Base-by-base conservation (phyloP, 2,329 filamentous ascomycete species). In the Neofusicoccum ribis region DNA sequence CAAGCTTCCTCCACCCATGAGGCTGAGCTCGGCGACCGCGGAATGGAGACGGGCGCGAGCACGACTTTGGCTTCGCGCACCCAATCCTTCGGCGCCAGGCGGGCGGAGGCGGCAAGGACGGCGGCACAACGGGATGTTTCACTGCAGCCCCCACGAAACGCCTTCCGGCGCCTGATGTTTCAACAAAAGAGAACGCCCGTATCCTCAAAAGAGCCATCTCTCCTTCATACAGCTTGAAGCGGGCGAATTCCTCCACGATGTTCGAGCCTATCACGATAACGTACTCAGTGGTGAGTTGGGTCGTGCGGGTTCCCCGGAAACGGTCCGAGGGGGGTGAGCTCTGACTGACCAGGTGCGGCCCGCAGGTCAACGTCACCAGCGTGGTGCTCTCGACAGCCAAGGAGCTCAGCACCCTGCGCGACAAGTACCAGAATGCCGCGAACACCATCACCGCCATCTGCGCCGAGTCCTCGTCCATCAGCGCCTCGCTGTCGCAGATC, bases 391-490 rank as follows among this genome's bases (percentile, higher is more conserved):
- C 69, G n/a, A 69, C 70, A 3, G 73, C 74, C 4, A 75, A 76
- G 56, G 64, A 70, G 7, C 69, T 75, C 17, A 72, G 75, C 64
- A 70, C 72, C 56, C 66, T 77, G 3, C 72, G 72, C 49, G 63
- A 67, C 9, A 72, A 68, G 8, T 76, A 72, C 67, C 70, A 73
- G 43, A 71, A 76, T 65, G 74, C 75, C 9, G 71, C 70, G 7
- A 31, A 72, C 2, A 69, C 72, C 8, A 76, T 76, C 52, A 72
- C 71, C 5, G 69, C 73, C 20, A 74, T 76, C 44, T 76, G 76
- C 60, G 70, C 73, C 17, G 75, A 76, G 58, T 73, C 73, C 3
- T 73, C 74, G 68, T 70, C 75, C 46, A 71, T 76, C 17, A 73
- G 74, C 0, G 74, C 75, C 7, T 74, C 73, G 2, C 64, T 76